phyloP scores from a whole-genome alignment of 73 alveolate species.

The Paramecium bursaria region DNA sequence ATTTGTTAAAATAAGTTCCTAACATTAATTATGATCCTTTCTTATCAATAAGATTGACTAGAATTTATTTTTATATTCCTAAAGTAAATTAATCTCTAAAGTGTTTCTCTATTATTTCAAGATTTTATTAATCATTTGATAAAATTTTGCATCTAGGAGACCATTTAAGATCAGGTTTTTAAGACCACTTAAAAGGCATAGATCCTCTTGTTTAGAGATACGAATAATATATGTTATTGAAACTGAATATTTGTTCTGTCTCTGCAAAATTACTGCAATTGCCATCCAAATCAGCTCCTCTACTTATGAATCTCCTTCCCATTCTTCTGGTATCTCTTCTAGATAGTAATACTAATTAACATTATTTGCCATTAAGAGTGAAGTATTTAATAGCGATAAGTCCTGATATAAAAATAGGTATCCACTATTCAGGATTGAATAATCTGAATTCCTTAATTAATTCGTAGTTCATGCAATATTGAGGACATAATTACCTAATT shows the following conservation, averaged over 20 bases:
- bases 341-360: constrained; percentile 76
- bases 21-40: constrained; percentile 63
- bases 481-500: constrained; percentile 42
- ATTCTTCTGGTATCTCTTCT: constrained; percentile 92
- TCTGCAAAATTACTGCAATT: constrained; percentile 91
- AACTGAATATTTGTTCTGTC: constrained; percentile 85
- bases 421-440: constrained; percentile 63
- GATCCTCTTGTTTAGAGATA: constrained; percentile 68
- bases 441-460: constrained; percentile 27
- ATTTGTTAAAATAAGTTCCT: constrained; percentile 75
- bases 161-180: constrained; percentile 69
- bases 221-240: constrained; percentile 16
- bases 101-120: constrained; percentile 59
- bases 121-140: constrained; percentile 46
- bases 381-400: constrained; percentile 39
- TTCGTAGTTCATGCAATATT: constrained; percentile 43
- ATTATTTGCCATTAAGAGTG: constrained; percentile 19
- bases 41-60: constrained; percentile 66
- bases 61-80: constrained; percentile 41
- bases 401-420: constrained; percentile 67
- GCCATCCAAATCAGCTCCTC: constrained; percentile 96
- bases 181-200: constrained; percentile 67
- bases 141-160: constrained; percentile 61
- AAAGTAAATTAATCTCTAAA: constrained; percentile 60
- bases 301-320: constrained; percentile 91